phyloP scores from a whole-genome alignment of 2,329 filamentous ascomycete species.

The Calonectria hawksworthii region DNA sequence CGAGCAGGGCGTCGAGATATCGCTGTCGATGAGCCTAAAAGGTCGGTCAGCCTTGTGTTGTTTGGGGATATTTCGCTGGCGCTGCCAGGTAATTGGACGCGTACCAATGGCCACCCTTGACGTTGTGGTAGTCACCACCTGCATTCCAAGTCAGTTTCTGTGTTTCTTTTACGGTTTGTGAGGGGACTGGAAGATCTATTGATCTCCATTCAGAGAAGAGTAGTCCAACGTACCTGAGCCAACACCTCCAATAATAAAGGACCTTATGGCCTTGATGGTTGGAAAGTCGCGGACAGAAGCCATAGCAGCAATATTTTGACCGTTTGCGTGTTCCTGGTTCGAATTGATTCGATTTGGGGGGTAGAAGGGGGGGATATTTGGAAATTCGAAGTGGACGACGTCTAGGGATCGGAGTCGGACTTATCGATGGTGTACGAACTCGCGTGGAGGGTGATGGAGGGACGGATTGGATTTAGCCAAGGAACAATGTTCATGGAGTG shows the following conservation, averaged over 20 bases:
- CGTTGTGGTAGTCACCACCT: slow-evolving; percentile 94
- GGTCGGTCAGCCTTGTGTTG: neutral
- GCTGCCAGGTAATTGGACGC: neutral
- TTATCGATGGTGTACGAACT: neutral
- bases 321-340: neutral
- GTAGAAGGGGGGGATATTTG: slow-evolving; percentile 5
- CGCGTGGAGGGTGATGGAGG: neutral
- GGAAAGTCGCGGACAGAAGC: slow-evolving; percentile 72
- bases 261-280: slow-evolving; percentile 81
- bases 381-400: neutral
- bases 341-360: neutral
- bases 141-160: slow-evolving; percentile 37
- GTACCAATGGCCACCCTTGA: slow-evolving; percentile 79
- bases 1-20: slow-evolving; percentile 94
- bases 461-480: slow-evolving; percentile 7
- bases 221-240: slow-evolving; percentile 46
- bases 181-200: neutral
- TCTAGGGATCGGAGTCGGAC: slow-evolving; percentile 2
- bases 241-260: slow-evolving; percentile 72
- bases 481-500: neutral
- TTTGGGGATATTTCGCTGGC: neutral
- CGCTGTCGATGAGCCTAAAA: slow-evolving; percentile 87
- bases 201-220: neutral
- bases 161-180: neutral
- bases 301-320: slow-evolving; percentile 50